Percentiles rank a stretch among this genome's conserved stretches.
Conservation (phyloP, 192 early-diverging fungal genomes). For the Linnemannia hyalina region DNA sequence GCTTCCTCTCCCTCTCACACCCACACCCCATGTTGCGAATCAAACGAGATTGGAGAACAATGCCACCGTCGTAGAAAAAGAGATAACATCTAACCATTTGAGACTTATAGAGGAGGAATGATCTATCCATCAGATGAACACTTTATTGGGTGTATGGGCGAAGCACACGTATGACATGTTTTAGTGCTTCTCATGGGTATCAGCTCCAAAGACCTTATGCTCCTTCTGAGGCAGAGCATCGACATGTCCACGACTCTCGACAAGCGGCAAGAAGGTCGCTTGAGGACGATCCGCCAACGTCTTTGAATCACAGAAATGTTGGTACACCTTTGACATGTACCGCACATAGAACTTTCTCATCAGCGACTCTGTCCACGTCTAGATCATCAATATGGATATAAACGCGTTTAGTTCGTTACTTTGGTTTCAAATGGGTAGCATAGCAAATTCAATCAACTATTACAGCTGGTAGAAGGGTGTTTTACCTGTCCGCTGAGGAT, state of each 20-base stretch:
- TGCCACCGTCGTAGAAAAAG: too few relatives aligned
- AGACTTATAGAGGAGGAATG: too few relatives aligned
- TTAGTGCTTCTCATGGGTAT: constrained; percentile 13
- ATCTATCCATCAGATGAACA: too few relatives aligned
- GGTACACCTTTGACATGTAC: constrained; percentile 34
- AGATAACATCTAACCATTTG: too few relatives aligned
- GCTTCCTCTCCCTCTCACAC: too few relatives aligned
- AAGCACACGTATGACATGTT: background rate
- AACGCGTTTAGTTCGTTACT: background rate
- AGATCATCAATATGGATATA: background rate
- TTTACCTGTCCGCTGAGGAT: constrained; percentile 26
- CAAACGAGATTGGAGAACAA: too few relatives aligned
- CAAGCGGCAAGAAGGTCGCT: constrained; percentile 25
- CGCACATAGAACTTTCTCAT: constrained; percentile 31
- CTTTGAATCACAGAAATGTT: constrained; percentile 37
- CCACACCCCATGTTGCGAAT: too few relatives aligned
- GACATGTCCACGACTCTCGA: constrained; percentile 16
- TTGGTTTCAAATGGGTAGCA: background rate
- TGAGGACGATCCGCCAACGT: constrained; percentile 33
- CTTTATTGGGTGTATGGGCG: too few relatives aligned
- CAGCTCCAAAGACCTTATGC: constrained; percentile 18
- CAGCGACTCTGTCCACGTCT: constrained; percentile 32
- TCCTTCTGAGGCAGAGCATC: constrained; percentile 7
- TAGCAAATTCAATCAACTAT: too few relatives aligned
- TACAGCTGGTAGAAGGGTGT: background rate